phyloP scores from a whole-genome alignment of 805 yeast species.

The Trichomonascus vanleenenianus region DNA sequence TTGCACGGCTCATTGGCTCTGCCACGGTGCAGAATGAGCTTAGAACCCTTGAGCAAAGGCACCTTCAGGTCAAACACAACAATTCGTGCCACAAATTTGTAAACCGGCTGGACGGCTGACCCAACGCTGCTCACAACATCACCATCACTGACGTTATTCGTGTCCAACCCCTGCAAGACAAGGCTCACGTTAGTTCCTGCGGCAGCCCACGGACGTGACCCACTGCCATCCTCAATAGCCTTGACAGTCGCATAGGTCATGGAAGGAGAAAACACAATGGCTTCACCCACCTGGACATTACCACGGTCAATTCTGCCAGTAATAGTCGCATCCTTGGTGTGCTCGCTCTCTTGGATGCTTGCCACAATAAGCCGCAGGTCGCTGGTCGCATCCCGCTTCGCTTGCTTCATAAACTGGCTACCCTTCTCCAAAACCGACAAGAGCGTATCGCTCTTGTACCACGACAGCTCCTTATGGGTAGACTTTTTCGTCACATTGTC shows the following conservation, averaged over 20 bases:
- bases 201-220: conserved; percentile 30
- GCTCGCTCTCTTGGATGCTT: conserved; percentile 48
- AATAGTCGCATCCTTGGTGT: conserved; percentile 43
- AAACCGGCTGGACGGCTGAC: conserved; percentile 39
- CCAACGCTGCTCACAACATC: conserved; percentile 54
- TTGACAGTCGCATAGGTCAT: conserved; percentile 22
- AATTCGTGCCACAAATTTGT: conserved; percentile 47
- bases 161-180: conserved; percentile 30
- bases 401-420: conserved; percentile 2
- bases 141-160: conserved; percentile 48
- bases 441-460: conserved; percentile 42
- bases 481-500: conserved; percentile 47
- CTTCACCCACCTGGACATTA: conserved; percentile 60
- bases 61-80: conserved; percentile 57
- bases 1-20: conserved; percentile 65
- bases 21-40: conserved; percentile 70
- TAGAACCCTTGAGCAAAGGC: conserved; percentile 75
- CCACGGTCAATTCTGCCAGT: conserved; percentile 67
- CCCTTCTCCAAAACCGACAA: conserved; percentile 20
- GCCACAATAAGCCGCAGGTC: conserved; percentile 54
- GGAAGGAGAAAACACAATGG: conserved; percentile 50
- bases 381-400: conserved; percentile 26
- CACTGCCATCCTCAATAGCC: conserved; percentile 6
- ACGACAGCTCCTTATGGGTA: conserved; percentile 22
- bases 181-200: conserved; percentile 51